These are phyloP conservation scores for Oryza brachyantha DNA, from an alignment of 176 grass and related monocot species.

Conservation along the genomic window DNA sequence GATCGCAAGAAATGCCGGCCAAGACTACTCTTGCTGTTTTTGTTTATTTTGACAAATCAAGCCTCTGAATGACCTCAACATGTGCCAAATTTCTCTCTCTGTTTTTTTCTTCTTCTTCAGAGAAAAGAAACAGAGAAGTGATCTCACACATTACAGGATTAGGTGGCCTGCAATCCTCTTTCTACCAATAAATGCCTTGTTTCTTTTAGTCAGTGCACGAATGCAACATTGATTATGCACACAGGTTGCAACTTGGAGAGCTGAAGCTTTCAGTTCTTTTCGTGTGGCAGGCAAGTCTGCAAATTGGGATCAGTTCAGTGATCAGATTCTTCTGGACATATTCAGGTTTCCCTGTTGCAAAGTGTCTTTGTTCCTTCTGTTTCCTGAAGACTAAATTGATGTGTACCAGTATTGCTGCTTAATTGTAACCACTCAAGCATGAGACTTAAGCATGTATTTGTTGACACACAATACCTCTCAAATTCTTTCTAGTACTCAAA, in stretches of 20 bases:
- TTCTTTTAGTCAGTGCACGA: slow-evolving; percentile 11
- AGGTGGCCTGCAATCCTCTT: slow-evolving; percentile 22
- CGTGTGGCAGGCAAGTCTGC: neutral
- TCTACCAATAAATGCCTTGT: slow-evolving; percentile 29
- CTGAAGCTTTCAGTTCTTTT: too few relatives aligned
- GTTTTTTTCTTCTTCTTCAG: neutral
- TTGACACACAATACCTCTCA: neutral
- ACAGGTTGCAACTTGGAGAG: neutral
- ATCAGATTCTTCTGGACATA: neutral
- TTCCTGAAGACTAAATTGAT: neutral
- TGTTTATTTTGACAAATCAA: neutral
- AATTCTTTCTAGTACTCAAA: neutral
- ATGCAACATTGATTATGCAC: neutral
- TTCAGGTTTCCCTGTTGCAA: slow-evolving; percentile 16
- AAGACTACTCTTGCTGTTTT: neutral
- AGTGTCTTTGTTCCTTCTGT: neutral
- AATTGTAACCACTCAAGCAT: neutral
- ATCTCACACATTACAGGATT: slow-evolving; percentile 29
- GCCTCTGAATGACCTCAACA: slow-evolving; percentile 26
- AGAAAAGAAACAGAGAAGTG: neutral
- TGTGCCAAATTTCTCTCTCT: neutral
- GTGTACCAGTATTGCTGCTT: neutral
- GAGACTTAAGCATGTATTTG: neutral
- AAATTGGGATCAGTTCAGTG: neutral
- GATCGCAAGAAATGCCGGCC: neutral